Evolutionary conservation across 2,329 filamentous ascomycete genomes (phyloP).

Genomic region (Juglanconis oblonga): DNA sequence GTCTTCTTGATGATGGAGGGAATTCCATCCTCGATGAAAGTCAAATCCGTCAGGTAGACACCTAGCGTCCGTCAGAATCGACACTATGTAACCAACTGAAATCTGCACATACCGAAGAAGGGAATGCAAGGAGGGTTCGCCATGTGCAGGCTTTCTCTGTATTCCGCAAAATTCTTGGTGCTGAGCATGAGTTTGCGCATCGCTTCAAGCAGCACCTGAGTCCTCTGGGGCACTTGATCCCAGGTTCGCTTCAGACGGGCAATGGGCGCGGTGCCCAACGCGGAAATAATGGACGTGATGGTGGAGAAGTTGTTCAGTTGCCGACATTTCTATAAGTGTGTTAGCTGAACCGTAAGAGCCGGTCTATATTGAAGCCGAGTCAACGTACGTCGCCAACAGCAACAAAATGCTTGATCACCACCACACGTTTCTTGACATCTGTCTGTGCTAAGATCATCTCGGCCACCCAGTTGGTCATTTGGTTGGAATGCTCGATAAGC

Average conservation of each 20-base stretch:
- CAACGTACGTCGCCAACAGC: conserved; percentile 84
- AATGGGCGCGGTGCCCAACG: conserved; percentile 89
- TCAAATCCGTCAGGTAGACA: conserved; percentile 94
- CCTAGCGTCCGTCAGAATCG: conserved; percentile 47
- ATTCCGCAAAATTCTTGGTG: conserved; percentile 97
- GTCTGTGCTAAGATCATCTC: conserved; percentile 97
- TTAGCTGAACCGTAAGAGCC: conserved; percentile 12
- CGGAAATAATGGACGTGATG: conserved; percentile 95
- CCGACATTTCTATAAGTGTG: conserved; percentile 75
- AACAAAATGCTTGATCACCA: conserved; percentile 98
- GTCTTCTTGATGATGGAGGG: conserved; percentile 95
- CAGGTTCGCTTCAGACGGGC: conserved; percentile 91
- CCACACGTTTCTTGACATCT: conserved; percentile 92
- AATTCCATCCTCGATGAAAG: conserved; percentile 98
- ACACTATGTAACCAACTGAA: neutral
- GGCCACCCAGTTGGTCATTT: conserved; percentile 98
- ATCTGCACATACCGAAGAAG: conserved; percentile 73
- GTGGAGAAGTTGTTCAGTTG: conserved; percentile 94
- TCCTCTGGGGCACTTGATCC: conserved; percentile 87
- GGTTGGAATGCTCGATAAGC: conserved; percentile 94
- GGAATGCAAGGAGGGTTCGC: conserved; percentile 97
- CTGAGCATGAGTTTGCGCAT: conserved; percentile 96
- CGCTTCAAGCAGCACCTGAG: conserved; percentile 74
- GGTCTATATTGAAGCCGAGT: neutral
- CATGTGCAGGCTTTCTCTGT: conserved; percentile 86